A percentile compares a stretch with the other conserved stretches of the same genome.
phyloP scores from a whole-genome alignment of 768 basidiomycete genomes.

The Panaeolus papilionaceus region DNA sequence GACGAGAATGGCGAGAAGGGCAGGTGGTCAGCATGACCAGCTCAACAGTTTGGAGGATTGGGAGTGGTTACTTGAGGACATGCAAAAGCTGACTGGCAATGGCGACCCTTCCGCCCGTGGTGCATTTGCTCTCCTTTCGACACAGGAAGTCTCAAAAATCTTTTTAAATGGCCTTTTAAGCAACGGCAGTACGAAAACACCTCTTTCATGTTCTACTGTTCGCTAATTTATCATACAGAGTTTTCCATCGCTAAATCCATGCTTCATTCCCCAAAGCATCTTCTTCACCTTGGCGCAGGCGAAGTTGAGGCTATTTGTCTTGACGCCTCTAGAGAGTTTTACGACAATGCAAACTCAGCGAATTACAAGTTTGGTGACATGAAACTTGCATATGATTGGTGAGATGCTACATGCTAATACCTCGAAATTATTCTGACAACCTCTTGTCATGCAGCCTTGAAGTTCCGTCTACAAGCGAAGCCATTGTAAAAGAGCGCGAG shows the following conservation, averaged over 20 bases:
- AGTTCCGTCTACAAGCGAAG: conserved; percentile 70
- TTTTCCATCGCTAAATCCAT: conserved; percentile 73
- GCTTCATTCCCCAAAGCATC: conserved; percentile 52
- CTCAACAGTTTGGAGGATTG: conserved; percentile 75
- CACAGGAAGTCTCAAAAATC: conserved; percentile 76
- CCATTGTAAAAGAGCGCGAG: conserved; percentile 73
- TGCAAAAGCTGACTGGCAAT: conserved; percentile 77
- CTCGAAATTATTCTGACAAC: conserved; percentile 18
- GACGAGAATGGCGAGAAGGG: conserved; percentile 80
- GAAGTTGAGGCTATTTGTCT: conserved; percentile 82
- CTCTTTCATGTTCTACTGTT: conserved; percentile 13
- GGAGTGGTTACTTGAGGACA: conserved; percentile 89
- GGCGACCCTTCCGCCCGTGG: conserved; percentile 70
- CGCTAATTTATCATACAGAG: conserved; percentile 43
- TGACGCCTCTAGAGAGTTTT: conserved; percentile 84
- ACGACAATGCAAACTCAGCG: conserved; percentile 92
- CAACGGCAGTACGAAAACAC: conserved; percentile 76
- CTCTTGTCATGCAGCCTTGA: conserved; percentile 59
- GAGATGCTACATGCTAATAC: conserved; percentile 24
- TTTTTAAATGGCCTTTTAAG: conserved; percentile 88
- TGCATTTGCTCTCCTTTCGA: conserved; percentile 80
- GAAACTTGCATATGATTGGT: conserved; percentile 98
- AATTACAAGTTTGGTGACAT: conserved; percentile 95
- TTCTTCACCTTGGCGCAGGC: conserved; percentile 53
- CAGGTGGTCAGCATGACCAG: conserved; percentile 59